Evolutionary conservation across 2,329 filamentous ascomycete genomes (phyloP).

Genomic region (Periconia digitata): DNA sequence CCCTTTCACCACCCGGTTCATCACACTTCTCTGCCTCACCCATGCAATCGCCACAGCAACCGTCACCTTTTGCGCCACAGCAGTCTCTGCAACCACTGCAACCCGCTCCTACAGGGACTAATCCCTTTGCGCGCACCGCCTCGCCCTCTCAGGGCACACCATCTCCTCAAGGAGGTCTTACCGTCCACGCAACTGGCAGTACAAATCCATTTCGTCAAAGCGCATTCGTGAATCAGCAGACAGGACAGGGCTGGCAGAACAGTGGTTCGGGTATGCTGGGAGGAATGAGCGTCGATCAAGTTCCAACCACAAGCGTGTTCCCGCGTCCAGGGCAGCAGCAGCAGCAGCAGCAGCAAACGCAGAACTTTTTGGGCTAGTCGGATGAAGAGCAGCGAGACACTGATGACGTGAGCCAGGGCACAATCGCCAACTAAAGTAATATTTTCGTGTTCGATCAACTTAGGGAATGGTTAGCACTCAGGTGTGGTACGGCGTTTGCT

Average conservation of each 20-base stretch:
- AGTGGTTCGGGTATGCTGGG: slow-evolving; percentile 75
- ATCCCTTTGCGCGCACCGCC: slow-evolving; percentile 66
- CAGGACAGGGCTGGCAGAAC: slow-evolving; percentile 86
- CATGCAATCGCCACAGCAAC: slow-evolving; percentile 27
- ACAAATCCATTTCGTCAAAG: slow-evolving; percentile 96
- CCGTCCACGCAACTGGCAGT: slow-evolving; percentile 78
- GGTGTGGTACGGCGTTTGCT: neutral
- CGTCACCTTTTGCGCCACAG: slow-evolving; percentile 38
- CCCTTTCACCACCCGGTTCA: slow-evolving; percentile 26
- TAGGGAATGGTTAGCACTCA: neutral
- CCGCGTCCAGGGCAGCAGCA: slow-evolving; percentile 67
- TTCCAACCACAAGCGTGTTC: slow-evolving; percentile 82
- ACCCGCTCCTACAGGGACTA: slow-evolving; percentile 67
- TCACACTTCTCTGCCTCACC: slow-evolving; percentile 30
- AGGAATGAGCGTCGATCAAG: slow-evolving; percentile 68
- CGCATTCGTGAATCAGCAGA: slow-evolving; percentile 84
- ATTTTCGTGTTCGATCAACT: neutral
- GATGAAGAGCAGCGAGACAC: neutral
- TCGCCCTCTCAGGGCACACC: slow-evolving; percentile 42
- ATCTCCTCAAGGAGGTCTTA: slow-evolving; percentile 43
- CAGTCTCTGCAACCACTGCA: slow-evolving; percentile 50
- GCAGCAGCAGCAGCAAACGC: slow-evolving; percentile 20
- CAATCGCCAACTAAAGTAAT: neutral
- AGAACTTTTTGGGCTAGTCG: slow-evolving; percentile 32
- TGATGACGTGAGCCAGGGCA: neutral